phyloP scores from a whole-genome alignment of 768 basidiomycete species.

The Macrolepiota dolichaula region DNA sequence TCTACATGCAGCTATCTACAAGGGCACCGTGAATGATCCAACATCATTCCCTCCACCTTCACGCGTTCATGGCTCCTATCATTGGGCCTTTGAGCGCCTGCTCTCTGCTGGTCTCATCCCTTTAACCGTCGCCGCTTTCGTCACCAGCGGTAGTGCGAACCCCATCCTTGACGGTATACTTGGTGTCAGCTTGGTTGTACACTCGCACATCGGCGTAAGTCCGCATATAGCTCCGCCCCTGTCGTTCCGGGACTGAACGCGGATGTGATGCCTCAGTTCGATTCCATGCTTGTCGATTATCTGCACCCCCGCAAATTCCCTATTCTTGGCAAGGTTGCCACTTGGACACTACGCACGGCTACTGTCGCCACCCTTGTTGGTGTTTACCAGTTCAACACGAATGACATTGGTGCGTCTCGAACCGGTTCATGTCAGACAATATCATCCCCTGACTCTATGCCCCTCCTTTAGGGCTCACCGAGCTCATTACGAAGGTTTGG shows the following conservation, averaged over 20 bases:
- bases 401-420: slow-evolving; percentile 86
- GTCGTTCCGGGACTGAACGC: not conserved
- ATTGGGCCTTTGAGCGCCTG: slow-evolving; percentile 90
- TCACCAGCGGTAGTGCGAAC: slow-evolving; percentile 68
- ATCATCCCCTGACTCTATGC: not conserved
- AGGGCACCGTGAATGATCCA: slow-evolving; percentile 94
- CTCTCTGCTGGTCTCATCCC: slow-evolving; percentile 88
- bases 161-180: slow-evolving; percentile 89
- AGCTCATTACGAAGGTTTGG: slow-evolving; percentile 83
- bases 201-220: slow-evolving; percentile 93
- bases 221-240: not conserved
- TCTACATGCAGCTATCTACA: slow-evolving; percentile 62
- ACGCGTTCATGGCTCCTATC: slow-evolving; percentile 85
- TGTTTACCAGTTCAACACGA: slow-evolving; percentile 97
- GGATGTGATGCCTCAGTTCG: slow-evolving; percentile 52
- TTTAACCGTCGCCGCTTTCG: slow-evolving; percentile 82
- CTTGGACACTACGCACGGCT: slow-evolving; percentile 75
- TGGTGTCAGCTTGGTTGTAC: slow-evolving; percentile 84
- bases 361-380: slow-evolving; percentile 86
- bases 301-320: slow-evolving; percentile 93
- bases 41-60: slow-evolving; percentile 83
- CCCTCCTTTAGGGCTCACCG: slow-evolving; percentile 64
- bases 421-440: not conserved
- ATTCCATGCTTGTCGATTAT: slow-evolving; percentile 80
- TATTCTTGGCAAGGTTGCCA: slow-evolving; percentile 58